Conservation (phyloP, 441 rosid species). For the Dalechampia spathulata region DNA sequence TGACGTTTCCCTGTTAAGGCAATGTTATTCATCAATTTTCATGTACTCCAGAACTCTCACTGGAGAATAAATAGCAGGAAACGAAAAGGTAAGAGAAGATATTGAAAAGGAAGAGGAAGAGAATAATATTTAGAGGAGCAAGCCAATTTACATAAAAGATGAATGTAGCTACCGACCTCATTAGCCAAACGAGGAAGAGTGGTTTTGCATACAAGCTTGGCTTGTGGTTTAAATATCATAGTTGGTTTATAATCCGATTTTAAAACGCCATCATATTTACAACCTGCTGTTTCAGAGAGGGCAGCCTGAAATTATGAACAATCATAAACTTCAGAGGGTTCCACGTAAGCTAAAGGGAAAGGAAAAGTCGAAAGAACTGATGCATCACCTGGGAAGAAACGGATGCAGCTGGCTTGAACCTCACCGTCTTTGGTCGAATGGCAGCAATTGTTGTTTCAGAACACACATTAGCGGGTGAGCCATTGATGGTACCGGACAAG, state of each 20-base stretch:
- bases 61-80: background rate
- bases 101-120: background rate
- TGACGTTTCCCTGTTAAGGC: conserved; percentile 42
- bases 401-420: conserved; percentile 40
- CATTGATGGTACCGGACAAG: conserved; percentile 49
- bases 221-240: conserved; percentile 69
- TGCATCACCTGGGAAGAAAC: conserved; percentile 39
- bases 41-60: background rate
- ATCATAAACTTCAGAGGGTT: conserved; percentile 9
- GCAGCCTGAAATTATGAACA: conserved; percentile 34
- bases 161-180: conserved; percentile 44
- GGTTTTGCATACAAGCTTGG: conserved; percentile 71
- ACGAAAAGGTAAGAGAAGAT: background rate
- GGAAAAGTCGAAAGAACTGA: conserved; percentile 2
- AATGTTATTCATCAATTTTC: background rate
- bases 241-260: conserved; percentile 36
- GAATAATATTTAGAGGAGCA: background rate
- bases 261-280: conserved; percentile 29
- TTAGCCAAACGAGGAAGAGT: conserved; percentile 66
- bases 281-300: conserved; percentile 22
- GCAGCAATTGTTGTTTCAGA: conserved; percentile 46
- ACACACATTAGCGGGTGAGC: conserved; percentile 30
- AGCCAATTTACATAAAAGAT: background rate
- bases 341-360: conserved; percentile 15
- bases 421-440: conserved; percentile 67